These are phyloP conservation scores for Corymbia calophylla DNA, from an alignment of 441 rosid genomes.

Conservation along the genomic window DNA sequence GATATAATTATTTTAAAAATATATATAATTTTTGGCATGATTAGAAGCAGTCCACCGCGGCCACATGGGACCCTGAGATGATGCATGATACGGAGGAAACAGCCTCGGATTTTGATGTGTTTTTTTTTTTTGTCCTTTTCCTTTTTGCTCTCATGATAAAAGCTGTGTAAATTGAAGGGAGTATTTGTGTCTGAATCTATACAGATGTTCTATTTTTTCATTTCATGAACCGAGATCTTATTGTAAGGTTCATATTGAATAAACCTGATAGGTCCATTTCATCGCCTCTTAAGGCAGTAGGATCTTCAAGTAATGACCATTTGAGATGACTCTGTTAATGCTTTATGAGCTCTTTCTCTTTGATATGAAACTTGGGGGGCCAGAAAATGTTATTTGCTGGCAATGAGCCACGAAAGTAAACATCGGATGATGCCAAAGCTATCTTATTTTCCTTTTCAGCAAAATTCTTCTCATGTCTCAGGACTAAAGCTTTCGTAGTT, in stretches of 20 bases:
- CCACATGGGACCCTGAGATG: neutral
- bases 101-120: neutral
- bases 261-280: neutral
- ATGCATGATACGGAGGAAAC: neutral
- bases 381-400: neutral
- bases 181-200: neutral
- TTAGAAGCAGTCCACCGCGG: neutral
- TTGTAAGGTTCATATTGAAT: neutral
- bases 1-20: neutral
- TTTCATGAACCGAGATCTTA: neutral
- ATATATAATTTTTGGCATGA: neutral
- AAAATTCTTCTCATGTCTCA: neutral
- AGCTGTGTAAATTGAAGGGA: neutral
- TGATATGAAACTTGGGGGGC: neutral
- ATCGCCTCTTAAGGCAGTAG: neutral
- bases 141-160: neutral
- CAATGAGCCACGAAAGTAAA: neutral
- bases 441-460: neutral
- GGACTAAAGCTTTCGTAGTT: neutral
- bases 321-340: neutral
- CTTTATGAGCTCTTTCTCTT: neutral
- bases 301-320: neutral
- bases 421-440: neutral
- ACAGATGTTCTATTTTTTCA: neutral
- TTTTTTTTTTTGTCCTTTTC: neutral